A percentile compares a stretch with the other conserved stretches of the same genome.
Conservation (phyloP, 441 rosid genomes). For the Populus trichocarpa region DNA sequence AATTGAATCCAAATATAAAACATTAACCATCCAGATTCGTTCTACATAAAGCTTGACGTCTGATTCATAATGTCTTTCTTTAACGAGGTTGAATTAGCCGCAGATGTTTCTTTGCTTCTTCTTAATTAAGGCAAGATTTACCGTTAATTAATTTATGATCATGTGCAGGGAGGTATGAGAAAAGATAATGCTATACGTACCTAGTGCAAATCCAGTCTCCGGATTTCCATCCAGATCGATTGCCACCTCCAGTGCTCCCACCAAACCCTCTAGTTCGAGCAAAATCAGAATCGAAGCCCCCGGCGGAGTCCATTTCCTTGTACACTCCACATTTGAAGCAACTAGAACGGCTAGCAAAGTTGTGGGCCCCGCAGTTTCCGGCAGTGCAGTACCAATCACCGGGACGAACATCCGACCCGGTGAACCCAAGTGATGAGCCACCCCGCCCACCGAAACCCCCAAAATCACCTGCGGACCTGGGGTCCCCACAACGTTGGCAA, state of each 20-base stretch:
- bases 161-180: neutral
- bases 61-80: neutral
- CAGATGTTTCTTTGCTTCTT: neutral
- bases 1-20: neutral
- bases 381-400: conserved; percentile 90
- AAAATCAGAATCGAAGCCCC: conserved; percentile 42
- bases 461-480: conserved; percentile 37
- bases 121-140: neutral
- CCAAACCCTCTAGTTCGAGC: conserved; percentile 55
- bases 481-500: conserved; percentile 86
- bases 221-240: conserved; percentile 87
- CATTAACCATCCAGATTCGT: neutral
- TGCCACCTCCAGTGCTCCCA: conserved; percentile 31
- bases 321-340: conserved; percentile 90
- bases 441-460: conserved; percentile 46
- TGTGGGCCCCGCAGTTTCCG: conserved; percentile 88
- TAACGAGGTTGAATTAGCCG: neutral
- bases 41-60: neutral
- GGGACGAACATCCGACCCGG: conserved; percentile 85
- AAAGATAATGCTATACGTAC: conserved; percentile 21
- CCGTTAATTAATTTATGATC: too few relatives aligned
- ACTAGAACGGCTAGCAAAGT: conserved; percentile 83
- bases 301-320: conserved; percentile 51
- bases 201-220: conserved; percentile 96
- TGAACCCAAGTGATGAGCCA: conserved; percentile 44